Conservation (phyloP, 768 basidiomycete genomes). For the Hirschioporus abietinus region DNA sequence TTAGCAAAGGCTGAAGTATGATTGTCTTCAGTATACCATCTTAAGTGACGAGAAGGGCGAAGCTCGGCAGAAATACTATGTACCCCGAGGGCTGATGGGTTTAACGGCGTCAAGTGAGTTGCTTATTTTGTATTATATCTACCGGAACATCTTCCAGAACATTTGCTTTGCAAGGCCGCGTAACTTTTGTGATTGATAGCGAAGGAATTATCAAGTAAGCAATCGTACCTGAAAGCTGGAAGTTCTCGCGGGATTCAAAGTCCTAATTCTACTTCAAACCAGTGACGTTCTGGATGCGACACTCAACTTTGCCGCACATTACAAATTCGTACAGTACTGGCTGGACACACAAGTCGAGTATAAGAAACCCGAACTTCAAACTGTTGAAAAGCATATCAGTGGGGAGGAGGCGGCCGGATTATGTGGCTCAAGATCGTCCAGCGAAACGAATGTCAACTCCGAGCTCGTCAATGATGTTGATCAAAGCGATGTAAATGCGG, state of each 20-base stretch:
- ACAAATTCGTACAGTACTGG: constrained; percentile 67
- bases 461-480: neutral
- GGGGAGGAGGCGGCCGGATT: neutral
- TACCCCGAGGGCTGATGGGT: constrained; percentile 67
- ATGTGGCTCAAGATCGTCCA: neutral
- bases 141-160: neutral
- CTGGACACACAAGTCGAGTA: constrained; percentile 48
- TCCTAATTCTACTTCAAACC: constrained; percentile 7
- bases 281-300: constrained; percentile 59
- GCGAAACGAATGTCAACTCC: neutral
- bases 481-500: neutral
- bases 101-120: constrained; percentile 31
- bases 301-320: constrained; percentile 59
- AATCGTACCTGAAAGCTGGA: neutral
- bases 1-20: neutral
- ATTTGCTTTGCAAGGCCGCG: constrained; percentile 34
- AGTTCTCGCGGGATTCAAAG: neutral
- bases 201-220: constrained; percentile 61
- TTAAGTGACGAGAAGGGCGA: constrained; percentile 65
- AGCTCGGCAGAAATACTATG: constrained; percentile 56
- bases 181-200: constrained; percentile 73
- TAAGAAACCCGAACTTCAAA: neutral
- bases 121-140: neutral
- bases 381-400: neutral
- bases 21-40: constrained; percentile 57